Base-by-base conservation (phyloP, 306 rosid genomes). In the Styphnolobium japonicum region DNA sequence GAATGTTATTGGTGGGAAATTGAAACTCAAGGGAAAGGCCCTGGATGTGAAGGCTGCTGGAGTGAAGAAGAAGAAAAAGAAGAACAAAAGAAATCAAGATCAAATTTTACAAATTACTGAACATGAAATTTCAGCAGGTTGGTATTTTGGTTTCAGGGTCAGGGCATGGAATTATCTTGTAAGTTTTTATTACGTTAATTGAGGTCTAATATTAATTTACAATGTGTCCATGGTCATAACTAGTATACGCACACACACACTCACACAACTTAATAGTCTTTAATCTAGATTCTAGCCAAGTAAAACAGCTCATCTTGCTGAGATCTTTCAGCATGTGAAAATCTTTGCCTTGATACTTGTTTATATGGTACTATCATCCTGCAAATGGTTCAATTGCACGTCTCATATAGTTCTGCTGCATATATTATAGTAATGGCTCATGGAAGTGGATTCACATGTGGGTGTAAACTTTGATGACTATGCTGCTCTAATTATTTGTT, bases 1-100 rank as follows among this genome's bases (percentile, higher is more conserved):
- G 8, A 94, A 92, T 66, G 97, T 92, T 45, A 91, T 94, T 80
- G 92, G 93, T 81, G 98, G 97, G 86, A 94, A 92, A 85, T 73
- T 94, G 85, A 94, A 94, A 89, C 91, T 92, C n/a, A 94, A 94
- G 84, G 98, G 98, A n/a, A 94, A 94, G 87, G 98, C 98, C 34
- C 88, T 94, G 66, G 97, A 92, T 87, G 98, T 94, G 76, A 91
- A 91, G 78, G 90, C 94, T 43, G 93, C 93, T 67, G 97, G 97
- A 27, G 79, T 92, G 75, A 94, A 91, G 89, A 94, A 94, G 90
- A 94, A 94, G 95, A 94, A 94, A 81, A 94, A 88, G 91, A 94
- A 92, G 83, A 77, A 16, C 65, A 92, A 85, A 61, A 89, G 87
- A 83, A 85, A 56, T 43, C 90, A 87, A 9, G 89, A 91, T n/a